These are phyloP conservation scores for Colletotrichum incanum DNA, from an alignment of 2,329 filamentous ascomycete species.

Conservation along the genomic window DNA sequence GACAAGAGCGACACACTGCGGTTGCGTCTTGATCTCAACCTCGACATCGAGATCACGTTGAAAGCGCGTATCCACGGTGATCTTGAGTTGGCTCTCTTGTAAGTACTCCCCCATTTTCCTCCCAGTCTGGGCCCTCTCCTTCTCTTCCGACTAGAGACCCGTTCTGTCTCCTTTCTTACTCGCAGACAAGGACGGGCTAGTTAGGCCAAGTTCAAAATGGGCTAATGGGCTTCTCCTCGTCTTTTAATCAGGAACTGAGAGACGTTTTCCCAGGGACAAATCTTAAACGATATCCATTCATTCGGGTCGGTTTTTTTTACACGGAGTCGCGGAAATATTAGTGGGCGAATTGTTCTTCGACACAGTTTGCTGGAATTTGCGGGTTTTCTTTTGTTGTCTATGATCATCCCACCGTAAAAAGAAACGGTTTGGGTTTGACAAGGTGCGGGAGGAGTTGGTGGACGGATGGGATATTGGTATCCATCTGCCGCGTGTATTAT, in stretches of 20 bases:
- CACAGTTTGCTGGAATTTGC: constrained; percentile 29
- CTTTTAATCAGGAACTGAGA: constrained; percentile 46
- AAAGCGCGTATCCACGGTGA: constrained; percentile 91
- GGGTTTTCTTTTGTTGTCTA: constrained; percentile 32
- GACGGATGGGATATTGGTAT: constrained; percentile 23
- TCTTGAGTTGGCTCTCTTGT: constrained; percentile 80
- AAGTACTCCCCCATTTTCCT: constrained; percentile 51
- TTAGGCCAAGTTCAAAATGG: constrained; percentile 44
- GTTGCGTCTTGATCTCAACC: constrained; percentile 82
- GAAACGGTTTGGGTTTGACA: constrained; percentile 7
- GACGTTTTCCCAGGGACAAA: constrained; percentile 43
- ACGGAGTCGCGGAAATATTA: constrained; percentile 34
- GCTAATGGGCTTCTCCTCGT: constrained; percentile 45
- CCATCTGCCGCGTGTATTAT: constrained; percentile 40
- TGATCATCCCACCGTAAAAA: constrained; percentile 6
- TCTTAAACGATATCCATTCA: constrained; percentile 31
- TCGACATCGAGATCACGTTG: constrained; percentile 87
- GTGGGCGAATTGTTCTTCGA: constrained; percentile 27
- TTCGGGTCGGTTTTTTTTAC: constrained; percentile 8
- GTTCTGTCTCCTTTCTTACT: constrained; percentile 44
- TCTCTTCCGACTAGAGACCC: constrained; percentile 27
- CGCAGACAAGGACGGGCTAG: constrained; percentile 45
- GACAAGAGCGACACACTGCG: constrained; percentile 78
- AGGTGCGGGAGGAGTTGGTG: constrained; percentile 26
- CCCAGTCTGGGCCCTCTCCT: constrained; percentile 33